Percentiles rank a stretch among this genome's conserved stretches.
phyloP scores from a whole-genome alignment of 2,329 filamentous ascomycete genomes.

The Trichoderma harzianum region DNA sequence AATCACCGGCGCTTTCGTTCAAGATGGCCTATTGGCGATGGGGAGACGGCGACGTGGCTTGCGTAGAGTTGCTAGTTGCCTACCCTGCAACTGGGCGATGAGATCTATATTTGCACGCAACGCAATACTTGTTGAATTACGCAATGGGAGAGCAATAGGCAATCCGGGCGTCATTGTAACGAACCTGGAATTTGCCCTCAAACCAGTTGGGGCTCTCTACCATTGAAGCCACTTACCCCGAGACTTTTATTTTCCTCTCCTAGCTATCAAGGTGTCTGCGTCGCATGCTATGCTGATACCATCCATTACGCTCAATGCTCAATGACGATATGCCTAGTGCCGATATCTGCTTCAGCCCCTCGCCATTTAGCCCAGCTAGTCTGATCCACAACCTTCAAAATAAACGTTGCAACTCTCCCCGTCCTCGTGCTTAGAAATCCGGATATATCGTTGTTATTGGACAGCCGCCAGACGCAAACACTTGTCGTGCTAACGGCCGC shows the following conservation, averaged over 20 bases:
- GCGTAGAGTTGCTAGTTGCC: neutral
- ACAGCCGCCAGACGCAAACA: neutral
- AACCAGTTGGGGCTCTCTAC: too few relatives aligned
- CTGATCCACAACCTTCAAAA: neutral
- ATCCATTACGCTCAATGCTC: neutral
- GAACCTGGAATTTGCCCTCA: neutral
- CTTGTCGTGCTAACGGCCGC: neutral
- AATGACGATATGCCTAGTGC: neutral
- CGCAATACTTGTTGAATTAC: neutral
- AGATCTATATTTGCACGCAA: neutral
- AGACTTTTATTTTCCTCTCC: neutral
- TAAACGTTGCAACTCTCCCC: neutral
- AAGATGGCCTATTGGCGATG: neutral
- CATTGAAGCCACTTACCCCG: neutral
- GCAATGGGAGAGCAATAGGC: neutral
- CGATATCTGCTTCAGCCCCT: neutral
- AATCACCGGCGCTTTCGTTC: neutral
- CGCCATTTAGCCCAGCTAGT: neutral
- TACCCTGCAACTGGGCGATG: neutral
- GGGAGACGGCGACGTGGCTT: neutral
- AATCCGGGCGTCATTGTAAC: neutral
- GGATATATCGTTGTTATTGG: constrained; percentile 9
- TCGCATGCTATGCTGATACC: neutral
- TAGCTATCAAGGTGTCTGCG: neutral
- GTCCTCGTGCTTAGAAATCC: constrained; percentile 14